Evolutionary conservation across 2,329 filamentous ascomycete species (phyloP).

Genomic region (Gaeumannomyces sp.): DNA sequence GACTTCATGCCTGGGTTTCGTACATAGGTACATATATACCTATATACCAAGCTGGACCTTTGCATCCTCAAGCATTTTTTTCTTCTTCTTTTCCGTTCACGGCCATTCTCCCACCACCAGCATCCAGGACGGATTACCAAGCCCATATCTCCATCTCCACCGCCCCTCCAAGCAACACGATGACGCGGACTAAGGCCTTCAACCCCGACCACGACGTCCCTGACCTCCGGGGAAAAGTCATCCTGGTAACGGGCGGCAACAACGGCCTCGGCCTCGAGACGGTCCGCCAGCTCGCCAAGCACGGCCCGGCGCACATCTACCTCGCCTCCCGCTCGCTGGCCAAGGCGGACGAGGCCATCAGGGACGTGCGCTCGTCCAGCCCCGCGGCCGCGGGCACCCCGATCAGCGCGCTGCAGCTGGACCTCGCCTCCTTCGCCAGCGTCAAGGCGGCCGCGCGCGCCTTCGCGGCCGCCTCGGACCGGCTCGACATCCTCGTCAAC

Average conservation of each 20-base stretch:
- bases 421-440: conserved; percentile 37
- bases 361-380: conserved; percentile 26
- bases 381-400: conserved; percentile 20
- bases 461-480: conserved; percentile 25
- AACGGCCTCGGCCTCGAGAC: conserved; percentile 40
- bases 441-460: conserved; percentile 33
- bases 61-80: no score
- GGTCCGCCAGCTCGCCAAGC: conserved; percentile 35
- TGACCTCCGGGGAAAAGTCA: conserved; percentile 32
- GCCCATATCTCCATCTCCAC: not conserved
- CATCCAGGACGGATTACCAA: no score
- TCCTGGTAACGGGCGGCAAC: conserved; percentile 44
- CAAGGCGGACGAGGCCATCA: conserved; percentile 28
- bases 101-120: no score
- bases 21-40: no score
- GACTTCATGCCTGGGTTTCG: no score
- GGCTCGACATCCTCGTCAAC: conserved; percentile 38
- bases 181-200: conserved; percentile 16
- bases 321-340: conserved; percentile 31
- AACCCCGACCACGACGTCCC: conserved; percentile 30
- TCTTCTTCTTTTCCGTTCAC: no score
- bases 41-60: no score
- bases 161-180: not conserved
- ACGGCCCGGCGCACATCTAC: conserved; percentile 26
- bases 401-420: conserved; percentile 32